A percentile compares a stretch with the other conserved stretches of the same genome.
Conservation (phyloP, 768 basidiomycete genomes). For the Suillus subaureus region DNA sequence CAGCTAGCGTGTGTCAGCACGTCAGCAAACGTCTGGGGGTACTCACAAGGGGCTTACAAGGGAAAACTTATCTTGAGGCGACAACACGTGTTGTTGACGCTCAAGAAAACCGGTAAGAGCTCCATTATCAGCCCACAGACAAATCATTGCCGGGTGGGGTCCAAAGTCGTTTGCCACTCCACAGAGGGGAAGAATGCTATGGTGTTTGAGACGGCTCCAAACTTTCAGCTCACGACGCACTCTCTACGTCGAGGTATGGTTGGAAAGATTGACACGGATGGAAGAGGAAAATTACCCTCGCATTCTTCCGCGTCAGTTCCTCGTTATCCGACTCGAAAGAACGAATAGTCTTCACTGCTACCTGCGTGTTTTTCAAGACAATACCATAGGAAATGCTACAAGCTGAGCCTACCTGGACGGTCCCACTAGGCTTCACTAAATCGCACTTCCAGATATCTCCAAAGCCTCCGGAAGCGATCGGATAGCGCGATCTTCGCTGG, state of each 20-base stretch:
- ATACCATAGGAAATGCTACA: not conserved
- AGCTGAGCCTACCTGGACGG: not conserved
- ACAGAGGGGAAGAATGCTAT: too few relatives aligned
- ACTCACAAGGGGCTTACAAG: too few relatives aligned
- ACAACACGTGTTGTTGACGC: too few relatives aligned
- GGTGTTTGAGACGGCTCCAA: too few relatives aligned
- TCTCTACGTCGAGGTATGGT: not conserved
- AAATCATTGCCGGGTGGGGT: too few relatives aligned
- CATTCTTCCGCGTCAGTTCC: not conserved
- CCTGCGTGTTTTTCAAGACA: not conserved
- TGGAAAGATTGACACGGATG: not conserved
- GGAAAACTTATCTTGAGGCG: too few relatives aligned
- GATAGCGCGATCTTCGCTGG: not conserved
- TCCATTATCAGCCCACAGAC: too few relatives aligned
- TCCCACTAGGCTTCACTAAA: not conserved
- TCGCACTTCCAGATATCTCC: conserved; percentile 32
- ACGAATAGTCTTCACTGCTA: conserved; percentile 8
- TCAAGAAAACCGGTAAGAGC: too few relatives aligned
- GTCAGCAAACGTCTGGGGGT: too few relatives aligned
- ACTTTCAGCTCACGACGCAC: too few relatives aligned
- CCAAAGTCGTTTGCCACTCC: not conserved
- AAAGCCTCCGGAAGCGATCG: conserved; percentile 13
- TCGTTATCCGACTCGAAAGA: not conserved
- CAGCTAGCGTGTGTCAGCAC: too few relatives aligned
- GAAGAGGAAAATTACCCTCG: conserved; percentile 8